These are phyloP conservation scores for Myxozyma sirexii DNA, from an alignment of 805 yeast genomes.

Conservation along the genomic window DNA sequence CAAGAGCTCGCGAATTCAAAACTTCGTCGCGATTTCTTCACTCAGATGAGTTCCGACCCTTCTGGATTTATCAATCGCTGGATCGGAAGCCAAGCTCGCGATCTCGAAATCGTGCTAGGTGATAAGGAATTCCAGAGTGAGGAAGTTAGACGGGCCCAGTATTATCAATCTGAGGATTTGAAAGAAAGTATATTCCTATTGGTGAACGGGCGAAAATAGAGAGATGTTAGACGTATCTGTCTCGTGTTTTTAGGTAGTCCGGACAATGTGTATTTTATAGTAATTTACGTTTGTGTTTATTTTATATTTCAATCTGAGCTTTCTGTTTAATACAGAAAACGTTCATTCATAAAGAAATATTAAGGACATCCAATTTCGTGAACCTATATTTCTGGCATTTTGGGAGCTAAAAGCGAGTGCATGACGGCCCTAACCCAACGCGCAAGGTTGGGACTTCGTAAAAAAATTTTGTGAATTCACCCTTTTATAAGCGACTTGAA, in stretches of 20 bases:
- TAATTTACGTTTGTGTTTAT: too few species aligned
- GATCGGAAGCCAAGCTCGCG: slow-evolving; percentile 77
- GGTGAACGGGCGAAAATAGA: slow-evolving; percentile 17
- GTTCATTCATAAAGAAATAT: too few species aligned
- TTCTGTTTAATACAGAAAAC: too few species aligned
- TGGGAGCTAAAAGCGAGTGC: not conserved
- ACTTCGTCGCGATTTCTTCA: slow-evolving; percentile 77
- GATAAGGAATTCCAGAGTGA: slow-evolving; percentile 92
- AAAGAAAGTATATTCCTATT: slow-evolving; percentile 69
- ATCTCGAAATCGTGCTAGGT: slow-evolving; percentile 81
- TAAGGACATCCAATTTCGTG: too few species aligned
- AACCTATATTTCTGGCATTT: too few species aligned
- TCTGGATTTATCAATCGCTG: slow-evolving; percentile 71
- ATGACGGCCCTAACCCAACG: slow-evolving; percentile 4
- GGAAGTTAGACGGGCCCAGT: slow-evolving; percentile 78
- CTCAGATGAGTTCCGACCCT: slow-evolving; percentile 74
- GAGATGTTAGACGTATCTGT: not conserved
- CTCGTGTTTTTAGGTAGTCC: not conserved
- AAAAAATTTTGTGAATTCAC: not conserved
- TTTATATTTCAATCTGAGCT: too few species aligned
- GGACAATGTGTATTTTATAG: not conserved
- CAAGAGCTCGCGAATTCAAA: slow-evolving; percentile 56
- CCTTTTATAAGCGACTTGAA: not conserved
- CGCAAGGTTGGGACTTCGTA: not conserved
- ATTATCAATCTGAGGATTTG: slow-evolving; percentile 72